Conservation (phyloP, 106 monocot species). For the Dioscorea dumetorum region DNA sequence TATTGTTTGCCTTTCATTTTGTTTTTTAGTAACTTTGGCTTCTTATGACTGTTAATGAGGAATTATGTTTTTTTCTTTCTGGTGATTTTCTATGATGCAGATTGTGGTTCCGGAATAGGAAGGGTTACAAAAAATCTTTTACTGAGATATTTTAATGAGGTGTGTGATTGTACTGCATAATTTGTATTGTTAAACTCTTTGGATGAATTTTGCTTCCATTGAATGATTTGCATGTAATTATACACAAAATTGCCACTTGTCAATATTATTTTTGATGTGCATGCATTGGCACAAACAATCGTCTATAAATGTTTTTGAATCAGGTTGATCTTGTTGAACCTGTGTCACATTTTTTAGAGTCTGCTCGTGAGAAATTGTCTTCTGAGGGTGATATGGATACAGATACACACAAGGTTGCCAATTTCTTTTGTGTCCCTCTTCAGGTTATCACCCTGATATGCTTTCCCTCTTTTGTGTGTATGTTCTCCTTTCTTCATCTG, state of each 20-base stretch:
- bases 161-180: slow-evolving; percentile 2
- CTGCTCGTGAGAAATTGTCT: slow-evolving; percentile 71
- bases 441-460: slow-evolving; percentile 44
- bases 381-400: slow-evolving; percentile 18
- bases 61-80: no score
- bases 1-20: no score
- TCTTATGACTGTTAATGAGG: background rate
- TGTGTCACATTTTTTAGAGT: slow-evolving; percentile 81
- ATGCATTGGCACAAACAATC: background rate
- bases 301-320: slow-evolving; percentile 1
- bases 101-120: slow-evolving; percentile 97
- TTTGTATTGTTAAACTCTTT: background rate
- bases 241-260: no score
- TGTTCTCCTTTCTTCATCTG: background rate
- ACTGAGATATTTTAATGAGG: slow-evolving; percentile 81
- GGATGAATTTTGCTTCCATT: background rate
- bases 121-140: slow-evolving; percentile 94
- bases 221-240: no score
- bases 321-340: slow-evolving; percentile 99
- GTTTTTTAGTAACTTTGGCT: background rate
- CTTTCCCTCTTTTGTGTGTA: background rate
- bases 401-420: slow-evolving; percentile 60
- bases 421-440: slow-evolving; percentile 83
- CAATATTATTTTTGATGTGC: no score
- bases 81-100: slow-evolving; percentile 21